Percentiles rank a stretch among this genome's conserved stretches.
phyloP scores from a whole-genome alignment of 176 grass and related monocot species.

The Pharus latifolius region DNA sequence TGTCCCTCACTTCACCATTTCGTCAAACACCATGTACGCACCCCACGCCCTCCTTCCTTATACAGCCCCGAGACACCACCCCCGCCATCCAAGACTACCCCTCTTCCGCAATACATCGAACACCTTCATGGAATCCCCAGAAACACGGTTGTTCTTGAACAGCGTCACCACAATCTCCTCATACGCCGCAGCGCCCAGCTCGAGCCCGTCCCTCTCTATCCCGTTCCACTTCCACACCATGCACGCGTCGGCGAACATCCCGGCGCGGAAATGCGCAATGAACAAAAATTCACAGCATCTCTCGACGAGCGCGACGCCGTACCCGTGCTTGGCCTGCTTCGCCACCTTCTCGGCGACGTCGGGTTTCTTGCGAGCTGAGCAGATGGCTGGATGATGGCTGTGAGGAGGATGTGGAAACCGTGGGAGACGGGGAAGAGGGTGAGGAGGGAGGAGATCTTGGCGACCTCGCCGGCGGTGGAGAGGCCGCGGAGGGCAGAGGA shows the following conservation, averaged over 20 bases:
- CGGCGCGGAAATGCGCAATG: conserved; percentile 48
- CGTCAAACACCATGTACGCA: conserved; percentile 38
- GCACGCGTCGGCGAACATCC: conserved; percentile 42
- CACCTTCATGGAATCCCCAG: conserved; percentile 72
- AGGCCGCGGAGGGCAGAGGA: conserved; percentile 32
- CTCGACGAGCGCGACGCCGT: conserved; percentile 30
- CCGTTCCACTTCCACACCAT: conserved; percentile 81
- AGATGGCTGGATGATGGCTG: conserved; percentile 25
- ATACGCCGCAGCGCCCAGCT: conserved; percentile 39
- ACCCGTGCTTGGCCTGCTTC: conserved; percentile 34
- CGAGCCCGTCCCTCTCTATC: conserved; percentile 35
- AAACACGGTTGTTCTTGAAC: conserved; percentile 63
- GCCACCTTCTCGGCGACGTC: conserved; percentile 61
- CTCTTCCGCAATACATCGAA: conserved; percentile 47
- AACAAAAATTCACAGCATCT: conserved; percentile 41
- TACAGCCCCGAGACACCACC: conserved; percentile 56
- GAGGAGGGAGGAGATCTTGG: conserved; percentile 43
- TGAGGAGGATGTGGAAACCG: conserved; percentile 27
- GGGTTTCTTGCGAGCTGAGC: conserved; percentile 36
- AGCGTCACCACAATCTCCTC: conserved; percentile 58
- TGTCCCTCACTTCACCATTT: conserved; percentile 26
- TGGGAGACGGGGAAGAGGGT: conserved; percentile 27
- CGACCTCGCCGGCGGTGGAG: conserved; percentile 41
- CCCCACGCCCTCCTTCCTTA: conserved; percentile 52
- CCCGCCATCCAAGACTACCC: conserved; percentile 33